Evolutionary conservation across 2,329 filamentous ascomycete species (phyloP), one percentile per base, ranked within the genome.

Genomic region (Clonostachys rosea): DNA sequence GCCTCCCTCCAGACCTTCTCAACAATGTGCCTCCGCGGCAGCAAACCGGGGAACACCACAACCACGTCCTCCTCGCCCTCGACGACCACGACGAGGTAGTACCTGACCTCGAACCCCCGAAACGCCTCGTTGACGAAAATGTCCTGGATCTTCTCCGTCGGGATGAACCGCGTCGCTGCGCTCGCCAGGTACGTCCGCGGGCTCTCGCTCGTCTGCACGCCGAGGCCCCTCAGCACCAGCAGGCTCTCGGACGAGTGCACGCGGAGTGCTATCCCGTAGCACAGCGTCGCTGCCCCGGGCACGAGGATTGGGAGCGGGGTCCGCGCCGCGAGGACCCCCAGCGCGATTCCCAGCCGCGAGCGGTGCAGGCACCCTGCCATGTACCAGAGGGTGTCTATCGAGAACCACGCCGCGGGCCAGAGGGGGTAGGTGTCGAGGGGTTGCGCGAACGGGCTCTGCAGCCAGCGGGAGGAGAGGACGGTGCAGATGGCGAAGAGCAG

Each of bases 101-200:
- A 95, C 39, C 86, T 74, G 35, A 97, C 91, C 68, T 91, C 89
- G 59, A 96, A 95, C 1, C 91, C 91, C 48, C 82, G 83, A 67
- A 97, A 97, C 5, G 91, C 94, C 72, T 99, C 94, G 63, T 96
- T 91, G 44, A 99, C 88, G 46, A 96, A 82, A 48, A 99, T 86
- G 63, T 99, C 94, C 61, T 89, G 89, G 49, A 99, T 95, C 67
- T 89, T 85, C 41, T 87, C 88, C 1, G 92, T 96, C 1, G 94
- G 92, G 49, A 99, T 97, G 65, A 84, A 78, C 47, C 78, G 67
- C 58, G 78, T 77, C 47, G 69, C 65, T 42, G 62, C 56, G 16
- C 64, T 56, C 5, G 66, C 63, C 35, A 91, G 73, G 58, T 89
- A 90, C 9, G 83, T 86, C 14, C 50, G 51, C 5, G 65, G 51